Conservation (phyloP, 306 rosid genomes). For the Sicyos edulis region DNA sequence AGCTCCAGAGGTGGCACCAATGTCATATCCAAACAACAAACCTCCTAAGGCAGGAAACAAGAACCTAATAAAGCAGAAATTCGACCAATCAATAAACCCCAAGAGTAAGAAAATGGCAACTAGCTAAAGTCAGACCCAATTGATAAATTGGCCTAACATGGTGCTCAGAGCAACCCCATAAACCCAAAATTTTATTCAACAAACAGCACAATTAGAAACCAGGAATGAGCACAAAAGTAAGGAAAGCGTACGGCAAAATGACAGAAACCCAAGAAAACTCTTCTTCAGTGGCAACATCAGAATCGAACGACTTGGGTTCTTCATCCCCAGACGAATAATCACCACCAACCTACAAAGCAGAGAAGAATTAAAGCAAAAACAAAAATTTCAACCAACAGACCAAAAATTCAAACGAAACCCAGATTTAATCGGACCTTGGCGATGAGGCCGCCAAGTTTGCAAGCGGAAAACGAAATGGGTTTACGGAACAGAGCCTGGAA, state of each 20-base stretch:
- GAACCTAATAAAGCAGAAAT: conserved; percentile 48
- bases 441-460: conserved; percentile 34
- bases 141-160: neutral
- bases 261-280: conserved; percentile 68
- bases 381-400: neutral
- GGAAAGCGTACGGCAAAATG: conserved; percentile 67
- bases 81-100: conserved; percentile 6
- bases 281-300: conserved; percentile 47
- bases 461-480: conserved; percentile 24
- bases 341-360: conserved; percentile 52
- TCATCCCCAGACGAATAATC: conserved; percentile 45
- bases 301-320: conserved; percentile 38
- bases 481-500: conserved; percentile 25
- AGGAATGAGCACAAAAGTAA: conserved; percentile 1
- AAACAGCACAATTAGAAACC: neutral
- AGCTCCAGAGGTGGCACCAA: conserved; percentile 96
- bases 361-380: conserved; percentile 17
- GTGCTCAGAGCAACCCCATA: neutral
- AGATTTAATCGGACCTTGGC: conserved; percentile 30
- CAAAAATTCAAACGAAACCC: conserved; percentile 23
- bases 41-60: conserved; percentile 96
- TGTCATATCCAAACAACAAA: conserved; percentile 88
- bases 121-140: neutral
- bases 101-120: neutral
- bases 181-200: neutral